Evolutionary conservation across 139 green algal genomes (phyloP).

Genomic region (Micractinium sp.): DNA sequence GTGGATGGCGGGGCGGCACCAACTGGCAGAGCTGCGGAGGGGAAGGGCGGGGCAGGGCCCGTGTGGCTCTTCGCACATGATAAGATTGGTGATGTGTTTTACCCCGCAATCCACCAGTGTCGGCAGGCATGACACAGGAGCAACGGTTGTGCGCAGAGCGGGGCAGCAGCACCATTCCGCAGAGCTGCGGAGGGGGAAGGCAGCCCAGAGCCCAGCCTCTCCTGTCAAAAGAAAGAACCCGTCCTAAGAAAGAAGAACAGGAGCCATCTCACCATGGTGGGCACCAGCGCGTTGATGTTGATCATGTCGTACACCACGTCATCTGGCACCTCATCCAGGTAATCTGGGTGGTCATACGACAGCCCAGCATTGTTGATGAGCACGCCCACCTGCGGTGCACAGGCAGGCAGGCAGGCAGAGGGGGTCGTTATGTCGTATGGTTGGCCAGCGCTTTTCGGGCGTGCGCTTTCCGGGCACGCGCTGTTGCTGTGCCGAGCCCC

Average conservation of each 20-base stretch:
- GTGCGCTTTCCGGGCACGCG: background rate
- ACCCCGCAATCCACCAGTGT: no score
- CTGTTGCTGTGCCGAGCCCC: background rate
- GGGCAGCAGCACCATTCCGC: constrained; percentile 65
- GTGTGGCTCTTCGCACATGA: no score
- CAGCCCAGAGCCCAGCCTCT: background rate
- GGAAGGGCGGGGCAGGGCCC: no score
- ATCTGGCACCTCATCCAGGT: constrained; percentile 61
- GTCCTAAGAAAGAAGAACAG: no score
- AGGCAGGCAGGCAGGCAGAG: background rate
- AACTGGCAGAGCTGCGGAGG: no score
- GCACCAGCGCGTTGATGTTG: constrained; percentile 64
- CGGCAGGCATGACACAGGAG: no score
- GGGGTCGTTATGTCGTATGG: background rate
- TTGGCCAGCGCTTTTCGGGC: background rate
- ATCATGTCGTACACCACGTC: constrained; percentile 64
- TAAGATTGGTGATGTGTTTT: no score
- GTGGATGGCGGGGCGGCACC: no score
- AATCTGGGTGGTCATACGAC: constrained; percentile 83
- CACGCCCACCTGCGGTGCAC: constrained; percentile 60
- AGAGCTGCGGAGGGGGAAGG: background rate
- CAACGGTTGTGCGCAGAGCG: background rate
- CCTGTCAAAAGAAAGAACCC: background rate
- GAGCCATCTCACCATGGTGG: constrained; percentile 36
- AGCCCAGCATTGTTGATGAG: constrained; percentile 91